These are phyloP conservation scores for Lyophyllum shimeji DNA, from an alignment of 768 basidiomycete species.

Conservation along the genomic window DNA sequence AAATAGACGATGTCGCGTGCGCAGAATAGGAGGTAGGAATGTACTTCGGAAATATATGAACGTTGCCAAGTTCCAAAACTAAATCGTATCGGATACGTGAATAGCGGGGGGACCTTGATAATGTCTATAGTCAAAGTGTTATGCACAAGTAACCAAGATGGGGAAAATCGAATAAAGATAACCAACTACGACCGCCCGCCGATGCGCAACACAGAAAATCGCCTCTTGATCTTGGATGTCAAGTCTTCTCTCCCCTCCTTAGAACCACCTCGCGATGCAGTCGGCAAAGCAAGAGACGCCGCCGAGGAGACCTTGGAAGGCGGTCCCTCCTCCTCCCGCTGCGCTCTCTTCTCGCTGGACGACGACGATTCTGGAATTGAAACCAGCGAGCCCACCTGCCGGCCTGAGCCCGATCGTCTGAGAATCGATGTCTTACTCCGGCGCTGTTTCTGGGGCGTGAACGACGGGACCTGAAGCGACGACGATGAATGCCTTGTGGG, in stretches of 20 bases:
- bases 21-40: no score
- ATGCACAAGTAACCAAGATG: neutral
- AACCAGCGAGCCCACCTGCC: slow-evolving; percentile 8
- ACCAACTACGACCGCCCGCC: slow-evolving; percentile 6
- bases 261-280: neutral
- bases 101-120: no score
- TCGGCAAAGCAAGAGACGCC: neutral
- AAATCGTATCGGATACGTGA: no score
- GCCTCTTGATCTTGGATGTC: slow-evolving; percentile 17
- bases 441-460: neutral
- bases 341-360: neutral
- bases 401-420: slow-evolving; percentile 3
- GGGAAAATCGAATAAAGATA: neutral
- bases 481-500: slow-evolving; percentile 6
- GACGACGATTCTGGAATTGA: slow-evolving; percentile 15
- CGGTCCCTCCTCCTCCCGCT: neutral
- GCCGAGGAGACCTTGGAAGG: slow-evolving; percentile 3
- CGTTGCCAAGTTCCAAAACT: no score
- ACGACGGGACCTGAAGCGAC: slow-evolving; percentile 13
- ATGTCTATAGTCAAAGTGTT: neutral
- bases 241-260: slow-evolving; percentile 4
- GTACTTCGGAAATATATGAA: no score
- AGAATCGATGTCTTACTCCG: neutral
- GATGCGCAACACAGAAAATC: slow-evolving; percentile 13
- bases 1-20: no score